Percentiles rank a stretch among this genome's conserved stretches.
phyloP scores from a whole-genome alignment of 2,329 filamentous ascomycete species.

The Nemania sp. region DNA sequence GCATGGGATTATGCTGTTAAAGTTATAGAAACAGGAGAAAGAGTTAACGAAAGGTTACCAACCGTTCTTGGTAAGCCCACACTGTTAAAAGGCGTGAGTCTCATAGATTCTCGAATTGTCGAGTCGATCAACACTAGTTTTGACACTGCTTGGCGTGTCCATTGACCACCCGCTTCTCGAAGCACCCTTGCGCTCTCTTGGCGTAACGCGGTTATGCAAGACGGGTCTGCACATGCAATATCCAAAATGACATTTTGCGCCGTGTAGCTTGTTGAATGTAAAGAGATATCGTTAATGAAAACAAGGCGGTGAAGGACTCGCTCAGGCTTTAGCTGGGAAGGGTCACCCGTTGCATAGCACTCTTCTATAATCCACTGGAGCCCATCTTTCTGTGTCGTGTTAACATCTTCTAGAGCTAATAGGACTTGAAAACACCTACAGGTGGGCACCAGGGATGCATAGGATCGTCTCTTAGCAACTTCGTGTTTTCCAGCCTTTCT shows the following conservation, averaged over 20 bases:
- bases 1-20: too few relatives aligned
- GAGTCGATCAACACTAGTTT: constrained; percentile 29
- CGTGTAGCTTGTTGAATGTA: constrained; percentile 29
- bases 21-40: too few relatives aligned
- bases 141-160: constrained; percentile 21
- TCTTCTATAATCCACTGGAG: constrained; percentile 36
- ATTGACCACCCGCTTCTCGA: not conserved
- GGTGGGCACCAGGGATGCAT: constrained; percentile 14
- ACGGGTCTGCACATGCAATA: constrained; percentile 4
- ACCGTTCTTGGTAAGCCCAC: constrained; percentile 30
- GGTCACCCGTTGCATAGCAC: constrained; percentile 17
- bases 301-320: constrained; percentile 21
- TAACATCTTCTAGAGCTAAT: too few relatives aligned
- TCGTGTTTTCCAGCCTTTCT: constrained; percentile 15
- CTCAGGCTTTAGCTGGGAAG: constrained; percentile 18
- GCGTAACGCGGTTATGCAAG: not conserved
- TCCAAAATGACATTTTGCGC: constrained; percentile 26
- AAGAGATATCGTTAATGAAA: constrained; percentile 30
- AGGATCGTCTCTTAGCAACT: not conserved
- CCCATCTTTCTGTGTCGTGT: constrained; percentile 11
- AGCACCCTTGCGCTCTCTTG: constrained; percentile 7
- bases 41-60: not conserved
- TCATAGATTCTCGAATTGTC: constrained; percentile 31
- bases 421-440: not conserved
- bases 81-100: constrained; percentile 17